Evolutionary conservation across 768 basidiomycete species (phyloP), one percentile per base, ranked within the genome.

Genomic region (Hemileccinum rubropunctum): DNA sequence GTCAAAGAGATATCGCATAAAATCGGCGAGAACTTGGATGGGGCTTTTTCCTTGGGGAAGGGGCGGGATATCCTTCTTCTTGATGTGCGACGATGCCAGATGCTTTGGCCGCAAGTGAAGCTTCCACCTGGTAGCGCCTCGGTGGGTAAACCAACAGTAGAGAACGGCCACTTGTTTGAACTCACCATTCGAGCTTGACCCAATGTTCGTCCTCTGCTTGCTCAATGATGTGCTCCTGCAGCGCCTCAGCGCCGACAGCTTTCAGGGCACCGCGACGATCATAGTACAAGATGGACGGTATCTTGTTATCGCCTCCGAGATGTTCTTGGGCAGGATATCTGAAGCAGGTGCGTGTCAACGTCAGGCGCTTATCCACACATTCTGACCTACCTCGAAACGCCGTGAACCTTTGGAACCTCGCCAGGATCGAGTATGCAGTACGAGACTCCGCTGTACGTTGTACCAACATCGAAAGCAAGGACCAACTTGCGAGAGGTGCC

Each of bases 271-370:
- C 77, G n/a, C 65, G 51, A 9, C 53, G 45, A 48, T 78, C 77
- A 51, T 80, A 80, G 50, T 74, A 75, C 13, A 80, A 48, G 28
- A 77, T 63, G 0, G 76, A 75, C 0, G 76, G 78, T 36, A 80
- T 76, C 49, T 79, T 80, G 21, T 68, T 73, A 45, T 77, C 73
- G 6, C 75, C 73, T 4, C 73, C 73, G 15, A 71, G 62, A 4
- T 70, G 63, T n/a, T 75, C 73, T 51, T 76, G 76, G 1, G 70
- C 73, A 6, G 76, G 79, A 50, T 71, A 78, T 48, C 78, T 79
- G 34, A 13, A 40, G 10, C 20, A 26, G 21, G 4, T 2, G 6
- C n/a, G 6, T 1, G 4, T 50, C 35, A 51, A 28, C 2, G n/a
- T 14, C 3, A 27, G 10, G 11, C 2, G 1, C 13, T 20, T 32